phyloP scores from a whole-genome alignment of 495 filamentous ascomycete species.

The Podospora tetraspora region DNA sequence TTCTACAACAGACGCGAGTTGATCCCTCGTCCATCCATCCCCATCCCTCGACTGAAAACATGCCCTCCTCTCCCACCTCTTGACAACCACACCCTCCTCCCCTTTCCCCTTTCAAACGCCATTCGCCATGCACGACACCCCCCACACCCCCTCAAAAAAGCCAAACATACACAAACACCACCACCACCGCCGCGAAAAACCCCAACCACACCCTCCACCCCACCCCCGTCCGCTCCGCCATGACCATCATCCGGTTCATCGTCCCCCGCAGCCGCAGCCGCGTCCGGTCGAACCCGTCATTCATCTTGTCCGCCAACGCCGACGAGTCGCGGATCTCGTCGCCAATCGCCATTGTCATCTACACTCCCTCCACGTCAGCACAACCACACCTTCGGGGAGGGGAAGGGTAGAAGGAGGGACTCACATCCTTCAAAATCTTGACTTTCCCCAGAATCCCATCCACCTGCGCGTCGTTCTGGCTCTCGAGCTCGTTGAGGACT shows the following conservation, averaged over 20 bases:
- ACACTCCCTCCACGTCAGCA: too few relatives aligned
- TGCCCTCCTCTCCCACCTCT: too few relatives aligned
- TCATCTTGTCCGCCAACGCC: conserved; percentile 79
- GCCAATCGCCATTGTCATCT: conserved; percentile 86
- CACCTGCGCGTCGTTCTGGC: conserved; percentile 88
- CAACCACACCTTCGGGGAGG: background rate
- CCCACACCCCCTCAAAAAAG: conserved; percentile 49
- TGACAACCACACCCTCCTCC: background rate
- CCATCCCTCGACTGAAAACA: too few relatives aligned
- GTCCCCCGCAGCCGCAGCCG: conserved; percentile 74
- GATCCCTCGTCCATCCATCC: background rate
- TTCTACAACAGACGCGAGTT: background rate
- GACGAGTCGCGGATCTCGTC: conserved; percentile 88
- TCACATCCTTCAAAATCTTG: conserved; percentile 82
- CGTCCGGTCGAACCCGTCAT: conserved; percentile 84
- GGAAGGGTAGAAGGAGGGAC: conserved; percentile 29
- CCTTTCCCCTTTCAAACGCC: background rate
- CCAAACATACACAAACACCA: conserved; percentile 90
- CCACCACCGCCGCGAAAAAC: conserved; percentile 75
- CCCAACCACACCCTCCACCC: conserved; percentile 89
- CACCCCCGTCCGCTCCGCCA: conserved; percentile 90
- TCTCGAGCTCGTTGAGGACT: conserved; percentile 88
- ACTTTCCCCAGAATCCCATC: conserved; percentile 90
- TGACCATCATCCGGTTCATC: conserved; percentile 94
- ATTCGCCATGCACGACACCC: background rate